Evolutionary conservation across 2,329 filamentous ascomycete species (phyloP).

Genomic region (Orbilia brochopaga): DNA sequence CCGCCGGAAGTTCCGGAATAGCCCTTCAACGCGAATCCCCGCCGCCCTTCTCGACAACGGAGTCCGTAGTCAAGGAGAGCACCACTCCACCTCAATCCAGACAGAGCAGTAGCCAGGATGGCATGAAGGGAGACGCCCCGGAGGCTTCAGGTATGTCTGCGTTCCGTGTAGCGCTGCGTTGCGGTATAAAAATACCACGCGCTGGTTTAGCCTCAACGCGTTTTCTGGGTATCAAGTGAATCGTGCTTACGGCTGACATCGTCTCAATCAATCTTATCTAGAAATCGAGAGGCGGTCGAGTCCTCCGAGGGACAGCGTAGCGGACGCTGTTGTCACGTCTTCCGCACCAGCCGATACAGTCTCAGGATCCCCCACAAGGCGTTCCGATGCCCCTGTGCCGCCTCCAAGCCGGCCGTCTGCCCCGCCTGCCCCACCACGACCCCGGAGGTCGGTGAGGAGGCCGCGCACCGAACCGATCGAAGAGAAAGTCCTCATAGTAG

Average conservation of each 20-base stretch:
- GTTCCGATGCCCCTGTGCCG: conserved; percentile 28
- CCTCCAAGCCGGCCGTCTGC: conserved; percentile 33
- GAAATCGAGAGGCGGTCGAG: conserved; percentile 22
- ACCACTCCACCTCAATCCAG: conserved; percentile 8
- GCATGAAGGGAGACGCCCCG: conserved; percentile 11
- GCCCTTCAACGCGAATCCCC: conserved; percentile 21
- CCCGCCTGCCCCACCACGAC: conserved; percentile 47
- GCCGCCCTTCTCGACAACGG: conserved; percentile 16
- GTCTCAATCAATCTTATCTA: conserved; percentile 9
- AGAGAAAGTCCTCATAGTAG: conserved; percentile 1
- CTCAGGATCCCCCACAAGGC: conserved; percentile 7
- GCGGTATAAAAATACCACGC: conserved; percentile 39
- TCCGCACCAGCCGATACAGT: conserved; percentile 9
- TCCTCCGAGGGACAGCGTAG: not conserved
- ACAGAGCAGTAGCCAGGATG: conserved; percentile 6
- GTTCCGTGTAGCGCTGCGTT: conserved; percentile 30
- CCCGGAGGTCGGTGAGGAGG: conserved; percentile 41
- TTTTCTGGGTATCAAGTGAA: conserved; percentile 3
- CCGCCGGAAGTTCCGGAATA: conserved; percentile 42
- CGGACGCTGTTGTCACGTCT: not conserved
- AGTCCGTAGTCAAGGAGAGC: conserved; percentile 16
- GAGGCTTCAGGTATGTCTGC: conserved; percentile 34
- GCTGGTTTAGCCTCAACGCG: conserved; percentile 39
- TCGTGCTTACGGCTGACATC: conserved; percentile 6
- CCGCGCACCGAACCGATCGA: conserved; percentile 12